Base-by-base conservation (phyloP, 1,284 basidiomycete genomes). In the Irpex sp. region DNA sequence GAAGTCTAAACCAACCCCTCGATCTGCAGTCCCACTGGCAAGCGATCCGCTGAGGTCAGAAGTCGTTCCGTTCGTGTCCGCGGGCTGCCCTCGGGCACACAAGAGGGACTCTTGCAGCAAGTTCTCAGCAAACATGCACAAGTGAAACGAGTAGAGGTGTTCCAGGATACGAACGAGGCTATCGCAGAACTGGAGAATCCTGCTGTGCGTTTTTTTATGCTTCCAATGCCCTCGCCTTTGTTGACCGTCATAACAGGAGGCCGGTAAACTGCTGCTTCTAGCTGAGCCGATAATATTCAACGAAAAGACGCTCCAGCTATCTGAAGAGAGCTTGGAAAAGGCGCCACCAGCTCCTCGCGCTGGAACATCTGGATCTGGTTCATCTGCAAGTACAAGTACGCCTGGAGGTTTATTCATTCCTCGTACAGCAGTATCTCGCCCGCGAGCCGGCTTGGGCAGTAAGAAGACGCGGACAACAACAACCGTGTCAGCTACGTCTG, bases 21-120 rank as follows among this genome's bases (percentile, higher is more conserved):
- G 31, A 13, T 15, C 21, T 53, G 39, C 13, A 59, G 51, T 3
- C 19, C 68, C 4, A 82, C 84, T 26, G 26, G 47, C 13, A 49
- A 53, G 49, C 79, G 79, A 62, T 78, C 77, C 46, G 84, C 84
- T 11, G 93, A 94, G 63, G 75, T 80, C 11, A 83, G 86, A 56
- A 90, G 81, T 68, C 83, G 89, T 19, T 89, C 90, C 35, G 80
- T 97, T 7, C 85, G 88, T 26, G 78, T 97, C 50, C 84, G 81
- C 39, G 88, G 89, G 56, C 79, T 98, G n/a, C 92, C 93, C 2
- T 69, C 82, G 2, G 82, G 78, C 9, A 83, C 86, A 0, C 93
- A 96, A 71, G 95, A 97, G 73, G 95, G 91, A 0, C 78, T 97
- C 1, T 75, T 98, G 21, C 95, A 98, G 70, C 95, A 98, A 78